Conservation (phyloP, 2,329 filamentous ascomycete genomes). For the Calonectria pseudoreteaudii region DNA sequence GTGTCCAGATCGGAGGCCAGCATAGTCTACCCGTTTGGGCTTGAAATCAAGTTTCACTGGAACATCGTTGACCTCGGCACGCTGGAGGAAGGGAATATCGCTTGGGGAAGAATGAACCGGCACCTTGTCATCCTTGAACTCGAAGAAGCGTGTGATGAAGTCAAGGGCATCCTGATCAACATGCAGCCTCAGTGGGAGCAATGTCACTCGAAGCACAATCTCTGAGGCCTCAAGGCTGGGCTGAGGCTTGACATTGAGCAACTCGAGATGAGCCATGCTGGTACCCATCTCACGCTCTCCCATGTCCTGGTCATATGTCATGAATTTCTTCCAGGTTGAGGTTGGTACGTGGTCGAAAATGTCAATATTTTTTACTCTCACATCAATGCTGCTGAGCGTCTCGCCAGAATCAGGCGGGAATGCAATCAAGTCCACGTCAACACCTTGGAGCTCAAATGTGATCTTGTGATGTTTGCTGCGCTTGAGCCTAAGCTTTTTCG, state of each 20-base stretch:
- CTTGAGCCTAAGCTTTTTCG: constrained; percentile 77
- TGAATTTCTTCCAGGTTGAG: constrained; percentile 98
- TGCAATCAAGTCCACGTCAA: constrained; percentile 84
- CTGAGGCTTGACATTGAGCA: constrained; percentile 89
- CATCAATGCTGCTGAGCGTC: constrained; percentile 87
- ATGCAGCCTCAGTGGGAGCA: constrained; percentile 89
- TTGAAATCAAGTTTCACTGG: constrained; percentile 93
- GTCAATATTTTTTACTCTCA: constrained; percentile 85
- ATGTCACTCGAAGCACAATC: constrained; percentile 81
- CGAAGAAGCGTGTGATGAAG: constrained; percentile 97
- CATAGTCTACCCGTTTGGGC: constrained; percentile 97
- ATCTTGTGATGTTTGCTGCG: constrained; percentile 95
- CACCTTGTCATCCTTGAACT: constrained; percentile 86
- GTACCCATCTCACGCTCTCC: constrained; percentile 88
- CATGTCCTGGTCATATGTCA: constrained; percentile 89
- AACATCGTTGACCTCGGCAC: constrained; percentile 87
- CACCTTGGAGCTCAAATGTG: constrained; percentile 89
- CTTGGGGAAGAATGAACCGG: constrained; percentile 69
- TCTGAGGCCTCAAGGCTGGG: constrained; percentile 88
- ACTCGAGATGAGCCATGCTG: constrained; percentile 90
- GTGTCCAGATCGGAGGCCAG: constrained; percentile 88
- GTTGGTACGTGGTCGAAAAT: constrained; percentile 95
- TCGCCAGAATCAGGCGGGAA: constrained; percentile 83
- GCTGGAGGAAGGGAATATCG: constrained; percentile 88
- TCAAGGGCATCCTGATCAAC: constrained; percentile 98